Evolutionary conservation across 2,329 filamentous ascomycete genomes (phyloP).

Genomic region (Calonectria ilicicola): DNA sequence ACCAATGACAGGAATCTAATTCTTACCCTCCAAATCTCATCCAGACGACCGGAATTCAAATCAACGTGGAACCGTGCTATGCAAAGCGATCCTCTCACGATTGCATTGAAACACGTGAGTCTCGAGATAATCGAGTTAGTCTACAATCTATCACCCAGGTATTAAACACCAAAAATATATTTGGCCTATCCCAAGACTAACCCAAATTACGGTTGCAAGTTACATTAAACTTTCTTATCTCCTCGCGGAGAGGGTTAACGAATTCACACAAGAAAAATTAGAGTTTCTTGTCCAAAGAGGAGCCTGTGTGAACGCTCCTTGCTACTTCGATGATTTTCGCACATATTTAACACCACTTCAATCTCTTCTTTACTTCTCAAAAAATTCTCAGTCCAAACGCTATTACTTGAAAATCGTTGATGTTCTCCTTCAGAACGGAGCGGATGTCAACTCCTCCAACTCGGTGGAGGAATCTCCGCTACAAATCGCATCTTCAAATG

Average conservation of each 20-base stretch:
- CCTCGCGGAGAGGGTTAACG: neutral
- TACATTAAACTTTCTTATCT: neutral
- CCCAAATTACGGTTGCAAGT: neutral
- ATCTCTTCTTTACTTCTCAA: neutral
- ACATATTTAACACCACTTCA: neutral
- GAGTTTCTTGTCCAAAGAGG: neutral
- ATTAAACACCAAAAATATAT: too few relatives aligned
- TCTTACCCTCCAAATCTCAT: neutral
- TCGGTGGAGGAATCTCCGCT: neutral
- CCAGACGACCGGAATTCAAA: neutral
- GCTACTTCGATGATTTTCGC: neutral
- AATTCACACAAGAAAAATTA: neutral
- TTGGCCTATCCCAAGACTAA: neutral
- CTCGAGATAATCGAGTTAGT: neutral
- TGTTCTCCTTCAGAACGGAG: neutral
- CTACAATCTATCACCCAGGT: neutral
- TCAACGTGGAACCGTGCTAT: neutral
- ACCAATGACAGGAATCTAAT: neutral
- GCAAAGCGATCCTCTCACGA: neutral
- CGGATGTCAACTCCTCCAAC: neutral
- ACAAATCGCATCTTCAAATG: neutral
- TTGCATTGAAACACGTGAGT: neutral
- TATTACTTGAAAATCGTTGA: neutral
- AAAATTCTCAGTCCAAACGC: neutral
- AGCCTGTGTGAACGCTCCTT: neutral